Base-by-base conservation (phyloP, 805 yeast genomes). In the Phaffomyces antillensis region DNA sequence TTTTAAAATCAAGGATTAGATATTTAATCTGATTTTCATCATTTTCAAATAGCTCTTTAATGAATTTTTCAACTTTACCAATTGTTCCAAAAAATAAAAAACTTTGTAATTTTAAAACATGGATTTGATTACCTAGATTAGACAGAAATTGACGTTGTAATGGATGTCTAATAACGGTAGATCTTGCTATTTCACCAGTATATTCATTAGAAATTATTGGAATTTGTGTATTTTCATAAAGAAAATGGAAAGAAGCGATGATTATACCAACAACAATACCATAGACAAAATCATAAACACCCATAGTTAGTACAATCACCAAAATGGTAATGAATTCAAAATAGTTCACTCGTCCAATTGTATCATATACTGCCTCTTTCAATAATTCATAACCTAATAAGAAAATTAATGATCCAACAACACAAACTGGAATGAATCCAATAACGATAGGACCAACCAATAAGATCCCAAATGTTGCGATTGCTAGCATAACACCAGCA, bases 81-180 rank as follows among this genome's bases (percentile, higher is more conserved):
- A 91, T 90, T 0, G 97, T 88, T 2, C 99, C 99, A 64, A 93
- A 93, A 61, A 93, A 93, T 34, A 93, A 69, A 20, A 93, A 80
- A 17, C 97, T 96, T 53, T 88, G 86, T 37, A 93, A 66, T 63
- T 90, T 87, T 62, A 90, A 70, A 18, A 93, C 83, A 62, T 88
- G 86, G 26, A 90, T 87, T 64, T 93, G 98, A 55, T 84, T 81
- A 5, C 97, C 97, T 43, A 91, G 93, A 51, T 84, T 83, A 49
- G 76, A 74, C 56, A 93, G 67, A 54, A 91, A 91, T 51, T 83
- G 86, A 53, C 85, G 88, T 63, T 93, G 96, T 46, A 83, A 79
- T 5, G 91, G 88, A 59, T 89, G 96, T 58, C 99, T 77, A 53
- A 87, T 75, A 6, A 93, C 97, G 0, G 96, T 89, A 4, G 97